Evolutionary conservation across 495 filamentous ascomycete genomes (phyloP).

Genomic region (Podospora pseudopauciseta): DNA sequence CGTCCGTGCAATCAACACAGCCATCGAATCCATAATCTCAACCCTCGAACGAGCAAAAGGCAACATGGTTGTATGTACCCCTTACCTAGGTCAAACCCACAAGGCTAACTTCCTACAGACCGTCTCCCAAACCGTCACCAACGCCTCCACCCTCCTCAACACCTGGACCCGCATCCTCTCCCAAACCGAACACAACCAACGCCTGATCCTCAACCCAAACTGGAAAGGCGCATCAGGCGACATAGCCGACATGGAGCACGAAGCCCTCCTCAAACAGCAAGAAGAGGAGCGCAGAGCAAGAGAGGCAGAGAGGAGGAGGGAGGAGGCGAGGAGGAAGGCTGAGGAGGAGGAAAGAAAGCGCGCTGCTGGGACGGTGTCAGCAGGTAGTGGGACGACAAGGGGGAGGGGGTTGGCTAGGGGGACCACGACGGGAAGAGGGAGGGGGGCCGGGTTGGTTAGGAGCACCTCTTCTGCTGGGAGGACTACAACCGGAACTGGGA

Average conservation of each 20-base stretch:
- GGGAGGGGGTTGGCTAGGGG: slow-evolving; percentile 17
- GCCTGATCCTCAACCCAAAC: slow-evolving; percentile 77
- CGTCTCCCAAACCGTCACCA: slow-evolving; percentile 77
- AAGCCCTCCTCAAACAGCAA: slow-evolving; percentile 63
- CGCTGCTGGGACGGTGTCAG: slow-evolving; percentile 37
- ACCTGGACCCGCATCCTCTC: slow-evolving; percentile 95
- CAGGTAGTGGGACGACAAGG: slow-evolving; percentile 18
- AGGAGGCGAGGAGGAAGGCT: slow-evolving; percentile 62
- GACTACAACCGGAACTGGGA: neutral
- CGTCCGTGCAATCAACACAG: slow-evolving; percentile 78
- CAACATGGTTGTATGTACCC: slow-evolving; percentile 59
- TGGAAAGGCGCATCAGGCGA: slow-evolving; percentile 91
- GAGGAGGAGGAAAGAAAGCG: slow-evolving; percentile 68
- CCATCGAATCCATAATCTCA: slow-evolving; percentile 77
- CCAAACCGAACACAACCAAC: slow-evolving; percentile 95
- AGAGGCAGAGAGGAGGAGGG: slow-evolving; percentile 71
- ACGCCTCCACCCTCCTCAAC: slow-evolving; percentile 88
- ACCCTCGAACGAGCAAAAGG: slow-evolving; percentile 76
- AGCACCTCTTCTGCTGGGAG: slow-evolving; percentile 28
- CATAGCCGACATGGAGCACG: slow-evolving; percentile 75
- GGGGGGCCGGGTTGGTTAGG: slow-evolving; percentile 27
- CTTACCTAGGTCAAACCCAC: no score
- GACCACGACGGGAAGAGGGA: slow-evolving; percentile 12
- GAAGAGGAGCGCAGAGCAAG: slow-evolving; percentile 69
- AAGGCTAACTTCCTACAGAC: slow-evolving; percentile 35